Conservation (phyloP, 495 filamentous ascomycete genomes). For the Trichoderma gamsii region DNA sequence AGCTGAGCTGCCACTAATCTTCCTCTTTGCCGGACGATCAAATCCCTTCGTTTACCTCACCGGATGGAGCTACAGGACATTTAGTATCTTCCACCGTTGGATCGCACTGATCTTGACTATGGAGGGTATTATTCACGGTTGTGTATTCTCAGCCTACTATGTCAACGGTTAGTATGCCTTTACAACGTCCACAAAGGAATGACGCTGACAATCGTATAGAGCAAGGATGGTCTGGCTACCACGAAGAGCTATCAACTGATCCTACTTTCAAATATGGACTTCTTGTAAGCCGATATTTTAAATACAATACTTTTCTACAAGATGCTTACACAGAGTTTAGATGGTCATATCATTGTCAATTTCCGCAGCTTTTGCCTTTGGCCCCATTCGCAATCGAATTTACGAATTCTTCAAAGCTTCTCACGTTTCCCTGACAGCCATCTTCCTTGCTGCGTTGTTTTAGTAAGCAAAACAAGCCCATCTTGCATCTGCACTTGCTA, state of each 20-base stretch:
- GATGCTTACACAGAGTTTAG: neutral
- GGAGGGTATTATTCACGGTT: neutral
- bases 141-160: neutral
- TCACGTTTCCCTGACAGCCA: neutral
- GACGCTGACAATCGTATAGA: neutral
- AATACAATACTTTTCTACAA: neutral
- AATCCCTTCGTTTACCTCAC: neutral
- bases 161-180: neutral
- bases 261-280: neutral
- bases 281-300: neutral
- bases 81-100: conserved; percentile 3
- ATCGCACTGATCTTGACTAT: neutral
- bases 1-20: neutral
- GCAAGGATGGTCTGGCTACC: neutral
- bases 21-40: neutral
- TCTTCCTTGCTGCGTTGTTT: neutral
- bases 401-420: neutral
- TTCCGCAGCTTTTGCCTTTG: neutral
- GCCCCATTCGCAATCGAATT: neutral
- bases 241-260: neutral
- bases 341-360: neutral
- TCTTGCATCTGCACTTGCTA: neutral
- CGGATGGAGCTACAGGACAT: conserved; percentile 6
- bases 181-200: neutral
- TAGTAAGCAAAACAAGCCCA: neutral